A percentile compares a stretch with the other conserved stretches of the same genome.
Evolutionary conservation across 1,139 yeast genomes (phyloP).

Genomic region (Debaryomyces coudertii): DNA sequence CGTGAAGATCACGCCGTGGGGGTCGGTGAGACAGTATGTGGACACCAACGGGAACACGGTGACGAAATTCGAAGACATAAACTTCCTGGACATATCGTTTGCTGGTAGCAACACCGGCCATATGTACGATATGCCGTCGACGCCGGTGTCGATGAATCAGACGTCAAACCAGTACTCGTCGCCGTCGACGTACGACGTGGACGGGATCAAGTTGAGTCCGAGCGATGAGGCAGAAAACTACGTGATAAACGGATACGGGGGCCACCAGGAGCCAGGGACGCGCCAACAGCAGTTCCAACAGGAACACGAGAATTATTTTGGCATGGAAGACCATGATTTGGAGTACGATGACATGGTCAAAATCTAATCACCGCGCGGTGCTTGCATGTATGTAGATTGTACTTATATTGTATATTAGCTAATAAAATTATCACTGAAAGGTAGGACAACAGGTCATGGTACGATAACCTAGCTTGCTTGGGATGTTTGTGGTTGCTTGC

Average conservation of each 20-base stretch:
- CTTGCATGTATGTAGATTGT: constrained; percentile 3
- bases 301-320: constrained; percentile 47
- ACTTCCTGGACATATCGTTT: constrained; percentile 43
- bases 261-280: constrained; percentile 6
- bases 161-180: constrained; percentile 11
- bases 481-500: too few species aligned
- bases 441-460: too few species aligned
- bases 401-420: constrained; percentile 10
- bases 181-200: constrained; percentile 11
- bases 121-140: constrained; percentile 31
- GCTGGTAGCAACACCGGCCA: constrained; percentile 13
- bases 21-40: constrained; percentile 43
- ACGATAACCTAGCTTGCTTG: too few species aligned
- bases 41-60: constrained; percentile 39
- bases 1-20: constrained; percentile 68
- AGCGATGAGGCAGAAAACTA: constrained; percentile 45
- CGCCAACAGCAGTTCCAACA: constrained; percentile 25
- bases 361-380: constrained; percentile 1
- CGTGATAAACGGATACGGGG: constrained; percentile 43
- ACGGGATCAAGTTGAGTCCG: constrained; percentile 34
- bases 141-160: constrained; percentile 40
- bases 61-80: constrained; percentile 47
- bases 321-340: constrained; percentile 30
- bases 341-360: constrained; percentile 11
- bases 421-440: constrained; percentile 3